Percentiles rank a stretch among this genome's conserved stretches.
These are phyloP conservation scores for Brassica cretica DNA, from an alignment of 345 rosid genomes.

Conservation along the genomic window DNA sequence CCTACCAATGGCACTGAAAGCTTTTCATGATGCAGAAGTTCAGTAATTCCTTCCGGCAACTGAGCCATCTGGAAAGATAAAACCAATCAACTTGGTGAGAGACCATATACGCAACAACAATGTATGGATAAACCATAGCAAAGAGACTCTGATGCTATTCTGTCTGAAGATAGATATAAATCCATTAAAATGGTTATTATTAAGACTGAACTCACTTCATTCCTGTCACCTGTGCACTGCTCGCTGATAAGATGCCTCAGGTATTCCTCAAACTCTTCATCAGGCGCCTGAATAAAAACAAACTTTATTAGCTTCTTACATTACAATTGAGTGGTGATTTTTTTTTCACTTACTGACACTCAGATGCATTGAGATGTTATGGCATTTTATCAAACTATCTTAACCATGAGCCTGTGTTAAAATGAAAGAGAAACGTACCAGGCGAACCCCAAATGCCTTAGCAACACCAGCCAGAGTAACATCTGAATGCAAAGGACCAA, in stretches of 20 bases:
- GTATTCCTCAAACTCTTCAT: constrained; percentile 97
- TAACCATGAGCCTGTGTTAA: constrained; percentile 10
- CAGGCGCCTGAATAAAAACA: constrained; percentile 72
- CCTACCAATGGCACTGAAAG: constrained; percentile 85
- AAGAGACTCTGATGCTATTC: background rate
- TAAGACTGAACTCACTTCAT: constrained; percentile 62
- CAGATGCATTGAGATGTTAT: constrained; percentile 13
- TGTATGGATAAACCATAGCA: background rate
- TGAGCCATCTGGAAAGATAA: constrained; percentile 78
- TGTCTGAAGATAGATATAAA: background rate
- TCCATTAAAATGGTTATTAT: background rate
- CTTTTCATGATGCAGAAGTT: constrained; percentile 82
- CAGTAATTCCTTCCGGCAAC: constrained; percentile 94
- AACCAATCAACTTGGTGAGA: constrained; percentile 30
- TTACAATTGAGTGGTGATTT: background rate
- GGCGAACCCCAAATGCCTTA: constrained; percentile 95
- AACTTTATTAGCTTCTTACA: constrained; percentile 5
- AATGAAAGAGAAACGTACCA: constrained; percentile 55
- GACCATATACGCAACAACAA: constrained; percentile 27
- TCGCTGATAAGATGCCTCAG: constrained; percentile 76
- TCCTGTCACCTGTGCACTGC: constrained; percentile 83
- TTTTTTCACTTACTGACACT: background rate
- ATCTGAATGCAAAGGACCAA: constrained; percentile 96
- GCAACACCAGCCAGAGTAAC: constrained; percentile 92
- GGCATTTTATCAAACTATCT: background rate